These are phyloP conservation scores for Vitis vinifera DNA, from an alignment of 164 flowering plant genomes.

Conservation along the genomic window DNA sequence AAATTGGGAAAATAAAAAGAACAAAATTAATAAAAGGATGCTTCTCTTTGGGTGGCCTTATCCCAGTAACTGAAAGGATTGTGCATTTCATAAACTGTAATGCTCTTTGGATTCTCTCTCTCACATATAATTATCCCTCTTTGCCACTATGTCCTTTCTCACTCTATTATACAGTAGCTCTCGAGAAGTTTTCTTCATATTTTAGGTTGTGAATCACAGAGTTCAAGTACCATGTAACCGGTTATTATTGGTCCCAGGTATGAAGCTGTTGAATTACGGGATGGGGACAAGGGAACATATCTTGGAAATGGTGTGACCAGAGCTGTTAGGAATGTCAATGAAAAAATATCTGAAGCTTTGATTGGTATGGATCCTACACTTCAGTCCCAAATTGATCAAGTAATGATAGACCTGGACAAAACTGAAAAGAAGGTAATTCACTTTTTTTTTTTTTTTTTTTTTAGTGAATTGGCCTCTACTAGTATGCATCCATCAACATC, in stretches of 20 bases:
- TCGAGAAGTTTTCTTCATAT: too few species aligned
- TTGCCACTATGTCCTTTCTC: too few species aligned
- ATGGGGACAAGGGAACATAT: slow-evolving; percentile 86
- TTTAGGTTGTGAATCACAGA: too few species aligned
- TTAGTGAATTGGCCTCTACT: background rate
- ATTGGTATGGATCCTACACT: slow-evolving; percentile 93
- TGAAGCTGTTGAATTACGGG: slow-evolving; percentile 88
- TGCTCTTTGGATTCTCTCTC: too few species aligned
- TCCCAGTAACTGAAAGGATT: too few species aligned
- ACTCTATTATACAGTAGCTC: too few species aligned
- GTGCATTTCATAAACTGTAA: too few species aligned
- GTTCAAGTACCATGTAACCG: too few species aligned
- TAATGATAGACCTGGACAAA: slow-evolving; percentile 91
- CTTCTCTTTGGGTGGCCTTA: too few species aligned
- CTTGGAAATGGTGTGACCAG: slow-evolving; percentile 83
- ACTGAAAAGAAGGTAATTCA: slow-evolving; percentile 84
- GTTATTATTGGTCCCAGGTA: slow-evolving; percentile 43
- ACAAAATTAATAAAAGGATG: too few species aligned
- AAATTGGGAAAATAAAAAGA: background rate
- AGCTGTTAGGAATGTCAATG: slow-evolving; percentile 86
- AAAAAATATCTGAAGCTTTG: slow-evolving; percentile 83
- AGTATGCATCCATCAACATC: too few species aligned
- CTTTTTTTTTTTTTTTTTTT: background rate
- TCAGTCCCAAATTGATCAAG: slow-evolving; percentile 92
- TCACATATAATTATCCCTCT: too few species aligned